Base-by-base conservation (phyloP, 2,329 filamentous ascomycete genomes). In the Magnaporthales sp. region DNA sequence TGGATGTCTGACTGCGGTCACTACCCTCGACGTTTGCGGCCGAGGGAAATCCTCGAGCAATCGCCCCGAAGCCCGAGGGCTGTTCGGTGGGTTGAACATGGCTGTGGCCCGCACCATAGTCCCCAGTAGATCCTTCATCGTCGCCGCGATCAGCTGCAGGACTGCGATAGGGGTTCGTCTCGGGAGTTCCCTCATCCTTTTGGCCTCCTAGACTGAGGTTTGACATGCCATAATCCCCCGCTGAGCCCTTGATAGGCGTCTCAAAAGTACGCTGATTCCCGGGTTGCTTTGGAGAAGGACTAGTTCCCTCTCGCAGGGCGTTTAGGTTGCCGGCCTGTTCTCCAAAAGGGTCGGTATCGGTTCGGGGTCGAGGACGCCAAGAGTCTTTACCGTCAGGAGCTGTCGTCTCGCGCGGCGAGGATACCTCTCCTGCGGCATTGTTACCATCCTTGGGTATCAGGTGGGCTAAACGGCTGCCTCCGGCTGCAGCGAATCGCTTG, bases 91-190 rank as follows among this genome's bases (percentile, higher is more conserved):
- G 75, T 70, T 77, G 68, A 71, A 79, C 70, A 74, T 84, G 79
- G 73, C 85, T 80, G 19, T 80, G 79, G 64, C 87, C 80, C 51
- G 82, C 82, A 66, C 84, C 82, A 63, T 83, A 81, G 29, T 83
- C 84, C 15, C 63, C 64, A 15, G 62, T 15, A 61, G 64, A 19
- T 30, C 29, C 6, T 64, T 79, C 80, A 8, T 84, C 81, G 13
- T 81, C 79, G 38, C 81, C 81, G 61, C 88, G 88, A 29, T 93
- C 90, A 51, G 89, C 91, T 8, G 91, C 87, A 2, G 95, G 95
- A 75, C 94, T 98, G 70, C 93, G 91, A 75, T 95, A 99, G 1
- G 95, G 95, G 74, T 99, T 99, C 3, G 95, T 98, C 73, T 96
- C 92, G 0, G 95, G 95, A 75, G 94, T 98, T 74, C 92, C 86